Conservation (phyloP, 495 filamentous ascomycete species). For the Cairneyella variabilis region DNA sequence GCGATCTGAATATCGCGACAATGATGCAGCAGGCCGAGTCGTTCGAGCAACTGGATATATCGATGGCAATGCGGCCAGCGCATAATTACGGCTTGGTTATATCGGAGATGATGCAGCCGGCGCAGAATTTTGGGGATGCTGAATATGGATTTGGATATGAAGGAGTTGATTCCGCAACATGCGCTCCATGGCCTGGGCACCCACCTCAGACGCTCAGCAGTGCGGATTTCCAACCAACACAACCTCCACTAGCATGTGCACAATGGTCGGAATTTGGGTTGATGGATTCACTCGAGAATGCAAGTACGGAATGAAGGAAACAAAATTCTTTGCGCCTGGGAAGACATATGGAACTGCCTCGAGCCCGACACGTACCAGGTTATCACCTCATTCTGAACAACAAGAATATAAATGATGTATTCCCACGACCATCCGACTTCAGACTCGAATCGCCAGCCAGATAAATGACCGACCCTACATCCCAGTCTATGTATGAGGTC, state of each 20-base stretch:
- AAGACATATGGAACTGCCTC: too few species aligned
- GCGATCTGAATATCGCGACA: not conserved
- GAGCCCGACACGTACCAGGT: too few species aligned
- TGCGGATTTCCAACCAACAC: not conserved
- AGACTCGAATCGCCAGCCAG: constrained; percentile 5
- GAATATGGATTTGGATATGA: not conserved
- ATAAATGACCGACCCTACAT: constrained; percentile 4
- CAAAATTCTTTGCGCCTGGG: too few species aligned
- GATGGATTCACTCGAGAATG: too few species aligned
- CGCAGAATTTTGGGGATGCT: not conserved
- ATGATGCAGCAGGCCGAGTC: not conserved
- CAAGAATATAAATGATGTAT: constrained; percentile 7
- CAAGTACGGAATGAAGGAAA: too few species aligned
- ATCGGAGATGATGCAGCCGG: not conserved
- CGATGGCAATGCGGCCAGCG: not conserved
- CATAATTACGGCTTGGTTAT: not conserved
- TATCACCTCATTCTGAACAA: not conserved
- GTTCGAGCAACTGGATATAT: not conserved
- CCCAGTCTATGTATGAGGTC: constrained; percentile 2
- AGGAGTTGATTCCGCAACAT: not conserved
- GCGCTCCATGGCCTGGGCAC: not conserved
- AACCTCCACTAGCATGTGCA: not conserved
- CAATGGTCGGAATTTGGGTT: too few species aligned
- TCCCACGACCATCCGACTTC: constrained; percentile 6
- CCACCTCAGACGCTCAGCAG: not conserved